Conservation (phyloP, 1,284 basidiomycete genomes). For the Phellinidium pouzarii region DNA sequence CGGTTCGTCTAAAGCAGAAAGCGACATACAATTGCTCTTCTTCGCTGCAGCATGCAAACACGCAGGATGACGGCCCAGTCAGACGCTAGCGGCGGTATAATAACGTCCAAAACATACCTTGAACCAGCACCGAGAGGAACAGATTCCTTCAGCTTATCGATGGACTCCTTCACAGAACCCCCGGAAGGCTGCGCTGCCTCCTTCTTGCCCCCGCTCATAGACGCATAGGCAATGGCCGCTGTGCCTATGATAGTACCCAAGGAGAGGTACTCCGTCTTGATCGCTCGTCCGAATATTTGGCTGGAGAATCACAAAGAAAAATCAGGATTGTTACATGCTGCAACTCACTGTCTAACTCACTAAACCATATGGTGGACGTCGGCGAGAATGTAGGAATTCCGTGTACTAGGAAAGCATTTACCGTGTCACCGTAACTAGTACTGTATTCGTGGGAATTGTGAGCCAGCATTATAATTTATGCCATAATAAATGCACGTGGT, state of each 20-base stretch:
- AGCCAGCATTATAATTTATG: background rate
- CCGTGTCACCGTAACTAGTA: background rate
- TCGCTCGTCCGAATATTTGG: conserved; percentile 63
- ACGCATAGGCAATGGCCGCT: conserved; percentile 44
- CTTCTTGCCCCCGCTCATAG: conserved; percentile 46
- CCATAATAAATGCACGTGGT: background rate
- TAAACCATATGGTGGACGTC: conserved; percentile 6
- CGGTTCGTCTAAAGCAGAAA: conserved; percentile 11
- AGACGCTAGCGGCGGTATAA: background rate
- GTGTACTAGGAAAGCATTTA: background rate
- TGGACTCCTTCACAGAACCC: conserved; percentile 31
- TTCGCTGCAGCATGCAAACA: conserved; percentile 36
- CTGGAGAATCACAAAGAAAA: conserved; percentile 28
- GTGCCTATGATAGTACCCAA: conserved; percentile 54
- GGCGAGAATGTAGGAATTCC: background rate
- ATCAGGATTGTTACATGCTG: background rate
- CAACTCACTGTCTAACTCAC: background rate
- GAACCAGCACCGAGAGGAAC: conserved; percentile 59
- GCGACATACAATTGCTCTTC: conserved; percentile 65
- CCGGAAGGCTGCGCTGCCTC: conserved; percentile 32
- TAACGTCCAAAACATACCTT: conserved; percentile 41
- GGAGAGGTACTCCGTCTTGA: conserved; percentile 73
- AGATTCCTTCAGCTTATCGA: conserved; percentile 50
- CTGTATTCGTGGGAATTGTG: background rate
- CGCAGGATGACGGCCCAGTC: too few species aligned